A percentile compares a stretch with the other conserved stretches of the same genome.
These are phyloP conservation scores for Mallotus repandus DNA, from an alignment of 441 rosid genomes.

Conservation along the genomic window DNA sequence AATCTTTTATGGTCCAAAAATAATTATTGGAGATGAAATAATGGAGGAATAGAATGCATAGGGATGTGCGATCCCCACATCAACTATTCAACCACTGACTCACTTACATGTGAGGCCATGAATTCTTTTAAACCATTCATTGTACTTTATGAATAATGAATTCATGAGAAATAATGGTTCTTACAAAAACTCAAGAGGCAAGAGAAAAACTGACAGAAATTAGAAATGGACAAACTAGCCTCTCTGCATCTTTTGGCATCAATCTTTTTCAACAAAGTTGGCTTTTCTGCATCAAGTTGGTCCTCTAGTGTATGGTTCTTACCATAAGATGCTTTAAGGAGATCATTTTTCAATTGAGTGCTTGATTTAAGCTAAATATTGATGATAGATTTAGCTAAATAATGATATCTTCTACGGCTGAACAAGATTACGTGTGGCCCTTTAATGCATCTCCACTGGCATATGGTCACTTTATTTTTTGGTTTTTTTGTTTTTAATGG, in stretches of 20 bases:
- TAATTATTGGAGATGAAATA: conserved; percentile 24
- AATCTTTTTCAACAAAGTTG: background rate
- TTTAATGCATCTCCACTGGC: no score
- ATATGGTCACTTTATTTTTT: no score
- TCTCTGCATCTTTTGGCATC: background rate
- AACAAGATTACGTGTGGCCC: no score
- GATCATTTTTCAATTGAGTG: no score
- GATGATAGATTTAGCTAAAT: no score
- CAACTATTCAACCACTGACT: conserved; percentile 7
- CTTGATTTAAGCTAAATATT: no score
- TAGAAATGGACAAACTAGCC: background rate
- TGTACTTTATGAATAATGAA: conserved; percentile 1
- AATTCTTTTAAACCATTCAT: background rate
- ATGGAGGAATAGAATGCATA: conserved; percentile 14
- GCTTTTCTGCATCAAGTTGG: background rate
- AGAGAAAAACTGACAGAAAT: background rate
- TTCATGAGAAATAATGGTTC: background rate
- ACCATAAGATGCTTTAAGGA: background rate
- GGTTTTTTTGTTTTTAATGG: no score
- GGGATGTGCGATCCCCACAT: conserved; percentile 33
- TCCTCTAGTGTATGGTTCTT: background rate
- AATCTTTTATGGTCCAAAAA: conserved; percentile 2
- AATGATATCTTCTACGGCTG: no score
- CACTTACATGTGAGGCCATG: conserved; percentile 21
- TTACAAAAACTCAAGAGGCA: conserved; percentile 27